These are phyloP conservation scores for Phoenix dactylifera DNA, from an alignment of 176 grass and related monocot genomes.

Conservation along the genomic window DNA sequence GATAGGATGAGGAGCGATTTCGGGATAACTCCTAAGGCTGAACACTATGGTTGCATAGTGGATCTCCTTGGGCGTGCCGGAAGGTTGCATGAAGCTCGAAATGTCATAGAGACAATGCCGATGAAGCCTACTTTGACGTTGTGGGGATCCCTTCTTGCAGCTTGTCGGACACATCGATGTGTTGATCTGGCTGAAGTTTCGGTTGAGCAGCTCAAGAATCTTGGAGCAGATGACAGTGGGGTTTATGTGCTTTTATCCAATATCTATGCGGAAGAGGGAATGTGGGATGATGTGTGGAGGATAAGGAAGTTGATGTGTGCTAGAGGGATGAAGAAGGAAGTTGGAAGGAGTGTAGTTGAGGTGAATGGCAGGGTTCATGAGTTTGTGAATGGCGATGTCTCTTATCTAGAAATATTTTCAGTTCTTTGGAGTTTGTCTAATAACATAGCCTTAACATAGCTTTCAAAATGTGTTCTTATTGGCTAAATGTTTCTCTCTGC, in stretches of 20 bases:
- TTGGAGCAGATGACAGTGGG: conserved; percentile 53
- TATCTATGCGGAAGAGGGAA: conserved; percentile 59
- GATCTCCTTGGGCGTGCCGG: conserved; percentile 58
- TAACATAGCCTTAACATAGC: no score
- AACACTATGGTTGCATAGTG: conserved; percentile 60
- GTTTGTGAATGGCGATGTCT: conserved; percentile 45
- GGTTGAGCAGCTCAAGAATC: conserved; percentile 38
- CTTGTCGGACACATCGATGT: conserved; percentile 51
- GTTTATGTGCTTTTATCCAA: conserved; percentile 65
- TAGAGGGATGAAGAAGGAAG: conserved; percentile 51
- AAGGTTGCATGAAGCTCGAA: conserved; percentile 35
- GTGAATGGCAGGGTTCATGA: conserved; percentile 47
- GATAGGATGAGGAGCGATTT: conserved; percentile 41
- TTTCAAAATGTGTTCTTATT: no score
- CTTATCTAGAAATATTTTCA: conserved; percentile 37
- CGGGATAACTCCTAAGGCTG: conserved; percentile 39
- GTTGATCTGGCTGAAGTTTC: conserved; percentile 44
- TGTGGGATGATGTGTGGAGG: conserved; percentile 52
- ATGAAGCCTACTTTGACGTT: conserved; percentile 38
- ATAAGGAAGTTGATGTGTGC: conserved; percentile 44
- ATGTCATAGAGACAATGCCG: conserved; percentile 48
- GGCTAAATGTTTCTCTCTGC: no score
- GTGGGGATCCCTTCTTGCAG: conserved; percentile 60
- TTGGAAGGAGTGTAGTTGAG: conserved; percentile 51
- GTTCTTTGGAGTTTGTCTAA: conserved; percentile 21